Conservation (phyloP, 805 yeast species). For the Zygosaccharomyces rouxii region DNA sequence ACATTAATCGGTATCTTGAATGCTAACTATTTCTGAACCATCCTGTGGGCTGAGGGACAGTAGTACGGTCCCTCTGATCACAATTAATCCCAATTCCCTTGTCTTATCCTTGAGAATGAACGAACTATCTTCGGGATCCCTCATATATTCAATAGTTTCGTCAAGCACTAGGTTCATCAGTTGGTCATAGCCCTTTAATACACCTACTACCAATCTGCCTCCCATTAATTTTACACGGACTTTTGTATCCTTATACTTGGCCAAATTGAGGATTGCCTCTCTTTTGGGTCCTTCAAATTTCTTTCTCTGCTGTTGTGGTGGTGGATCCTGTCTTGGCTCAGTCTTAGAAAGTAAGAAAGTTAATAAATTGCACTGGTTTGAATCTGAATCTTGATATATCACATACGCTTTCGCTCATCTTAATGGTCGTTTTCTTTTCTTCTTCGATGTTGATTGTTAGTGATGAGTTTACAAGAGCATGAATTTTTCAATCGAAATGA, state of each 20-base stretch:
- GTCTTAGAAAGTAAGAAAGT: conserved; percentile 5
- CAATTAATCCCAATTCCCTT: conserved; percentile 70
- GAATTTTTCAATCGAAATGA: neutral
- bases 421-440: conserved; percentile 2
- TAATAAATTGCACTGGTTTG: conserved; percentile 2
- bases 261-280: conserved; percentile 81
- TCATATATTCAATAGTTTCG: conserved; percentile 56
- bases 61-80: conserved; percentile 79
- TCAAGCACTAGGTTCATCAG: conserved; percentile 75
- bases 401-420: conserved; percentile 15
- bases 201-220: conserved; percentile 80
- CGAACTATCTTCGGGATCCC: conserved; percentile 60
- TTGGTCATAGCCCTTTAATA: conserved; percentile 78
- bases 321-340: conserved; percentile 20
- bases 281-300: conserved; percentile 74
- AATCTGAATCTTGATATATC: neutral
- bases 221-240: conserved; percentile 79
- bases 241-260: conserved; percentile 66
- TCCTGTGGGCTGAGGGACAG: conserved; percentile 39
- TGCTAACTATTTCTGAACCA: conserved; percentile 33
- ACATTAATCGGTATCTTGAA: conserved; percentile 17
- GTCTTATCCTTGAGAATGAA: conserved; percentile 48
- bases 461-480: neutral
- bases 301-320: conserved; percentile 32
- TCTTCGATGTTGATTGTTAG: neutral